Percentiles rank a stretch among this genome's conserved stretches.
Evolutionary conservation across 345 rosid genomes (phyloP).

Genomic region (Populus deltoides): DNA sequence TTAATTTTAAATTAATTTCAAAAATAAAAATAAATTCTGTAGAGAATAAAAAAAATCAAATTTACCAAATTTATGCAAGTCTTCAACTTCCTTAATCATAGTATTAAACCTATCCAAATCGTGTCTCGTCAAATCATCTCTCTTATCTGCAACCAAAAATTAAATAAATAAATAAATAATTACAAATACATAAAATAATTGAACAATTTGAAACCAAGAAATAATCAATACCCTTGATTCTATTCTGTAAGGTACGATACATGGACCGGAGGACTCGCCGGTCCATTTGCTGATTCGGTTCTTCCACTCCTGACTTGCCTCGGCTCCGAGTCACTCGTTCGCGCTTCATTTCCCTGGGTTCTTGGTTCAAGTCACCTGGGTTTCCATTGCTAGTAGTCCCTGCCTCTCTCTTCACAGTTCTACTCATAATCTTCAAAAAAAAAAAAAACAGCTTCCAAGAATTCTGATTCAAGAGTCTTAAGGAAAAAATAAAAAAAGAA

Average conservation of each 20-base stretch:
- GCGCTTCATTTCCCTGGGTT: conserved; percentile 22
- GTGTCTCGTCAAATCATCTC: conserved; percentile 57
- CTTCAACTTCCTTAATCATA: conserved; percentile 61
- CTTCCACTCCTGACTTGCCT: conserved; percentile 1
- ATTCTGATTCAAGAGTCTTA: no score
- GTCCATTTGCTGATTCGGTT: conserved; percentile 26
- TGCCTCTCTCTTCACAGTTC: conserved; percentile 4
- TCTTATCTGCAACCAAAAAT: conserved; percentile 41
- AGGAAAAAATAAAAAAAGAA: not conserved
- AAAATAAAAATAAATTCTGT: not conserved
- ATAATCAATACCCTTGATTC: conserved; percentile 47
- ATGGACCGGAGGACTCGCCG: conserved; percentile 72
- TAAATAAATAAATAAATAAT: not conserved
- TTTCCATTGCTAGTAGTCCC: not conserved
- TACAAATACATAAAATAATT: not conserved
- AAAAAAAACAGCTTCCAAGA: not conserved
- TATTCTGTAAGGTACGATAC: conserved; percentile 51
- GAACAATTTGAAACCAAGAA: not conserved
- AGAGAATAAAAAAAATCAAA: not conserved
- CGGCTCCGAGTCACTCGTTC: conserved; percentile 12
- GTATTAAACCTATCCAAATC: conserved; percentile 61
- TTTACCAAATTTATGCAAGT: conserved; percentile 61
- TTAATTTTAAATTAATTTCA: not conserved
- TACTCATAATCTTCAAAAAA: conserved; percentile 11
- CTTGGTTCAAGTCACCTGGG: not conserved